Percentiles rank a stretch among this genome's conserved stretches.
Conservation (phyloP, 768 basidiomycete species). For the Inosperma sp. region DNA sequence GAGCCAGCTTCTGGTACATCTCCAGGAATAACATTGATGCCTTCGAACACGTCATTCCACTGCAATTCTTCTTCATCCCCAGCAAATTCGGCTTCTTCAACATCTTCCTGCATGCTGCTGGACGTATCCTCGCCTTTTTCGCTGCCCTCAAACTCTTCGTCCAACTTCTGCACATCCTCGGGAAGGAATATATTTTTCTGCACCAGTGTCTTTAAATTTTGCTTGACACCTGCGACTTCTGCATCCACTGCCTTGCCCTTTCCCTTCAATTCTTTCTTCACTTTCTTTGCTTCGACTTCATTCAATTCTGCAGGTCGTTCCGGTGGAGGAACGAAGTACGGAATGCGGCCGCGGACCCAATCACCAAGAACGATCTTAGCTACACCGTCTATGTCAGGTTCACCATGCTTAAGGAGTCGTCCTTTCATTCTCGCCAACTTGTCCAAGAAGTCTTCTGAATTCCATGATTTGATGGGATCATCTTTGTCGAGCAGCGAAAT, state of each 20-base stretch:
- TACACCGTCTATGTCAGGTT: slow-evolving; percentile 87
- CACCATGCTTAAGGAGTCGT: slow-evolving; percentile 87
- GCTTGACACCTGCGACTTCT: slow-evolving; percentile 63
- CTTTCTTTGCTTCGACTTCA: slow-evolving; percentile 54
- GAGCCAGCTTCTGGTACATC: slow-evolving; percentile 19
- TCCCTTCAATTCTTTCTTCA: slow-evolving; percentile 44
- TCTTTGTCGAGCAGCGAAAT: slow-evolving; percentile 58
- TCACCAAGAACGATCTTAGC: slow-evolving; percentile 94
- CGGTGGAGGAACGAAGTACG: slow-evolving; percentile 92
- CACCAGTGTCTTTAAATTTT: slow-evolving; percentile 82
- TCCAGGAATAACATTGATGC: slow-evolving; percentile 32
- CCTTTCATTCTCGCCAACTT: slow-evolving; percentile 88
- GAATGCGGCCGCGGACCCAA: slow-evolving; percentile 96
- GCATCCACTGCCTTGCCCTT: slow-evolving; percentile 48
- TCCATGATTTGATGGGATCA: slow-evolving; percentile 53
- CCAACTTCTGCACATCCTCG: slow-evolving; percentile 73
- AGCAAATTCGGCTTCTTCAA: slow-evolving; percentile 35
- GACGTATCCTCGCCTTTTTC: slow-evolving; percentile 40
- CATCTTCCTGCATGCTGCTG: slow-evolving; percentile 41
- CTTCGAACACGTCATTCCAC: slow-evolving; percentile 87
- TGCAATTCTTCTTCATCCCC: slow-evolving; percentile 54
- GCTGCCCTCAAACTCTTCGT: slow-evolving; percentile 45
- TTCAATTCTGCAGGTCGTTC: slow-evolving; percentile 73
- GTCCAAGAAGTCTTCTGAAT: slow-evolving; percentile 75
- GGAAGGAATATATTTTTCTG: slow-evolving; percentile 84